Evolutionary conservation across 2,329 filamentous ascomycete genomes (phyloP).

Genomic region (Aspergillus fijiensis): DNA sequence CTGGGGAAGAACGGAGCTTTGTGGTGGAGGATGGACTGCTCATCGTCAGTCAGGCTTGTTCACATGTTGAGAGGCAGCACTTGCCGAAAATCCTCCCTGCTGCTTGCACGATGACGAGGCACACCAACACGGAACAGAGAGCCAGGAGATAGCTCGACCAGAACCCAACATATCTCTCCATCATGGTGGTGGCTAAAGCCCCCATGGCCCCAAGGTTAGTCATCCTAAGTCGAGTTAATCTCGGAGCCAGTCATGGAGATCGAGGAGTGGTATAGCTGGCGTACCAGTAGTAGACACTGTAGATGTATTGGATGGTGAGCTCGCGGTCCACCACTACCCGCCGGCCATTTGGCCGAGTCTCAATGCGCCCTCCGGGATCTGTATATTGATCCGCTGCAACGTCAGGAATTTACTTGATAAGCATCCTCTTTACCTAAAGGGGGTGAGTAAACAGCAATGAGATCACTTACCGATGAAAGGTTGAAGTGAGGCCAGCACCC

Average conservation of each 20-base stretch:
- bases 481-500: constrained; percentile 34
- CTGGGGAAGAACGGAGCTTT: background rate
- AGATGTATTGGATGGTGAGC: constrained; percentile 41
- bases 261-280: background rate
- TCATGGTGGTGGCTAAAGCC: constrained; percentile 14
- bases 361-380: background rate
- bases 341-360: constrained; percentile 25
- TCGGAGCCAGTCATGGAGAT: background rate
- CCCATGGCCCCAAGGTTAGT: constrained; percentile 18
- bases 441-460: background rate
- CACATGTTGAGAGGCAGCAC: background rate
- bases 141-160: constrained; percentile 20
- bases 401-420: background rate
- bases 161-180: constrained; percentile 22
- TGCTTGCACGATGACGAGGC: constrained; percentile 13
- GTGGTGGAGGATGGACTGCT: background rate
- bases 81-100: background rate
- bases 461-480: constrained; percentile 34
- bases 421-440: too few species aligned
- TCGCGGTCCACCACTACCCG: constrained; percentile 34
- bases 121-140: constrained; percentile 14
- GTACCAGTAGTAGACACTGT: constrained; percentile 42
- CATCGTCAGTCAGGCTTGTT: background rate
- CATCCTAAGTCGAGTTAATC: constrained; percentile 7
- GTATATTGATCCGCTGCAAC: background rate